These are phyloP conservation scores for Lactarius vividus DNA, from an alignment of 768 basidiomycete species.

Conservation along the genomic window DNA sequence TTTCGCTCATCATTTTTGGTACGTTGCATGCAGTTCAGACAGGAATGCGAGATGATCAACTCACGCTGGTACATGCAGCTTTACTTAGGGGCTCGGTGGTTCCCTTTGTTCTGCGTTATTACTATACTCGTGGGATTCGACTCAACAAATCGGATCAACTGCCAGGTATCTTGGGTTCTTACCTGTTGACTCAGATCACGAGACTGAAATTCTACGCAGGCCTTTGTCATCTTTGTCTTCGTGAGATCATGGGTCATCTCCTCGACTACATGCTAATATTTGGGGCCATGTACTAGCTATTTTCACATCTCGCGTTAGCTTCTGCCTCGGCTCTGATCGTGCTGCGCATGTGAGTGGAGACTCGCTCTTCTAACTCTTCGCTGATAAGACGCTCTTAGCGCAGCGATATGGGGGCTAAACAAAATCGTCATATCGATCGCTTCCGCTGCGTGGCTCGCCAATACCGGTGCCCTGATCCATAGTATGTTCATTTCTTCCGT, in stretches of 20 bases:
- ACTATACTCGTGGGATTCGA: not conserved
- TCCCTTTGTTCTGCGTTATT: not conserved
- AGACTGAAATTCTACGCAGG: not conserved
- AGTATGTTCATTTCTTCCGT: not conserved
- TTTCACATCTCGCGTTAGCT: not conserved
- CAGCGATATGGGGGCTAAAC: constrained; percentile 11
- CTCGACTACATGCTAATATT: not conserved
- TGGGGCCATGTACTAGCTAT: not conserved
- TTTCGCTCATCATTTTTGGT: not conserved
- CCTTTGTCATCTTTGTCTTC: not conserved
- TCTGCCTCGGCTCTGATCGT: constrained; percentile 18
- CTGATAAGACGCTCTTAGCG: not conserved
- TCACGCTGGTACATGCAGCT: not conserved
- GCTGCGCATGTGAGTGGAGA: constrained; percentile 17
- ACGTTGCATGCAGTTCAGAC: not conserved
- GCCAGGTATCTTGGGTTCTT: not conserved
- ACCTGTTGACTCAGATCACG: not conserved
- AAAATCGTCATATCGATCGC: not conserved
- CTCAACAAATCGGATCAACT: not conserved
- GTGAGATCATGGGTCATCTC: not conserved
- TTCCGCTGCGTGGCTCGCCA: not conserved
- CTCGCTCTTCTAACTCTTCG: not conserved
- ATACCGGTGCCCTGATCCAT: not conserved
- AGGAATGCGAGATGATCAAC: not conserved
- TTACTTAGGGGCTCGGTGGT: not conserved